Percentiles rank a stretch among this genome's conserved stretches.
phyloP scores from a whole-genome alignment of 257 asterid species.

The Forsythia suspensa region DNA sequence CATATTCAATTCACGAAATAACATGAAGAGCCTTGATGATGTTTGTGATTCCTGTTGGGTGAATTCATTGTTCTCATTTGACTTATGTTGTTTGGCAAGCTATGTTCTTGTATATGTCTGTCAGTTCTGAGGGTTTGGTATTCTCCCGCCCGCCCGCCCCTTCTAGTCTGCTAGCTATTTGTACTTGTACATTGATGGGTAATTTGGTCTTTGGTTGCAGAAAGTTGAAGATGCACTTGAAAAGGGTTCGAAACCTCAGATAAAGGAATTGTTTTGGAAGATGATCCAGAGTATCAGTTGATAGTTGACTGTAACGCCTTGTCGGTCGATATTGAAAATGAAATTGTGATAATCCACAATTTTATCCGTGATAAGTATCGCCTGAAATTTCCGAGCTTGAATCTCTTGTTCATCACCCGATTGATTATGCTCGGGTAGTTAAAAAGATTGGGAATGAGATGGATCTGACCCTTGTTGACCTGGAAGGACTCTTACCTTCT shows the following conservation, averaged over 20 bases:
- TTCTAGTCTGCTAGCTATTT: not conserved
- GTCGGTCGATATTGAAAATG: slow-evolving; percentile 95
- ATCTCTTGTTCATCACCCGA: slow-evolving; percentile 93
- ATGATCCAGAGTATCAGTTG: slow-evolving; percentile 94
- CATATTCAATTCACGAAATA: slow-evolving; percentile 7
- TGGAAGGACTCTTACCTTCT: slow-evolving; percentile 93
- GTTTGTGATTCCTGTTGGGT: slow-evolving; percentile 25
- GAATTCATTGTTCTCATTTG: slow-evolving; percentile 24
- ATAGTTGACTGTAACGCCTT: slow-evolving; percentile 89
- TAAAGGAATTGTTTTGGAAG: slow-evolving; percentile 71
- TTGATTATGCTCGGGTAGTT: slow-evolving; percentile 94
- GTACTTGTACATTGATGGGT: slow-evolving; percentile 9
- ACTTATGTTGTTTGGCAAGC: slow-evolving; percentile 26
- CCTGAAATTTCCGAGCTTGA: slow-evolving; percentile 88
- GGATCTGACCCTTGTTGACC: slow-evolving; percentile 92
- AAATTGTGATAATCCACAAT: slow-evolving; percentile 85
- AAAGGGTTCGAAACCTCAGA: slow-evolving; percentile 53
- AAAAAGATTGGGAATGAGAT: slow-evolving; percentile 82
- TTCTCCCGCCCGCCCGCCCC: not conserved
- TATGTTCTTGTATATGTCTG: slow-evolving; percentile 31
- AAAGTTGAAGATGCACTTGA: slow-evolving; percentile 86
- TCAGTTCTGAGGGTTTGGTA: slow-evolving; percentile 12
- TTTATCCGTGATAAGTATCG: slow-evolving; percentile 97
- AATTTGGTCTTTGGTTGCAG: slow-evolving; percentile 41
- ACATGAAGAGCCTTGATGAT: slow-evolving; percentile 16